Evolutionary conservation across 345 rosid genomes (phyloP).

Genomic region (Hirschfeldia incana): DNA sequence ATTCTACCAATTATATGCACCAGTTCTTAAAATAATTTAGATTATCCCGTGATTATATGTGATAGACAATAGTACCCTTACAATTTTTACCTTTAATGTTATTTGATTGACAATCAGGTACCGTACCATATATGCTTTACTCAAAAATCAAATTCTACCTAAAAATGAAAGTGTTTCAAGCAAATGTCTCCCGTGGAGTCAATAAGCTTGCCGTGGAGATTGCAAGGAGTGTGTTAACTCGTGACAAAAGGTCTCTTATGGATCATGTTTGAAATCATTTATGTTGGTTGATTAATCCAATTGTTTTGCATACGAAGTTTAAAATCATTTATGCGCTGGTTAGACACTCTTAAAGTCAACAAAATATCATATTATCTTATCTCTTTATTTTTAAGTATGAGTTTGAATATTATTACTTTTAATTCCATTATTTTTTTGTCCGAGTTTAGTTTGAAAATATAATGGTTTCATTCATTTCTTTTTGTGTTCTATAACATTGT

Average conservation of each 20-base stretch:
- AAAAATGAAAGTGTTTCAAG: neutral
- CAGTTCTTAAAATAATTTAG: neutral
- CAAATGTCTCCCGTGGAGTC: neutral
- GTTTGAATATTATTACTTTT: neutral
- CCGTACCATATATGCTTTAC: neutral
- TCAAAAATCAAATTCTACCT: neutral
- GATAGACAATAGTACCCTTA: neutral
- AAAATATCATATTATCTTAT: neutral
- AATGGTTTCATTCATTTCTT: neutral
- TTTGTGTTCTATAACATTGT: neutral
- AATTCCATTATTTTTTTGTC: neutral
- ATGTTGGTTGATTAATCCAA: neutral
- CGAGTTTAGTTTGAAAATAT: neutral
- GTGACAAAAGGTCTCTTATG: neutral
- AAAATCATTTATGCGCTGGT: neutral
- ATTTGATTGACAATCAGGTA: neutral
- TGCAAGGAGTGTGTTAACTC: neutral
- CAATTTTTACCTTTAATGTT: neutral
- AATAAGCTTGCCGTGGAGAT: neutral
- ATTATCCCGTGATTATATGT: neutral
- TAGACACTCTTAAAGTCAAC: neutral
- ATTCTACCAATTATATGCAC: neutral
- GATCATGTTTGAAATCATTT: neutral
- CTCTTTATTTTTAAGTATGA: neutral
- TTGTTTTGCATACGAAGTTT: neutral